A percentile compares a stretch with the other conserved stretches of the same genome.
phyloP scores from a whole-genome alignment of 2,329 filamentous ascomycete species.

The Hypoxylon sp. region DNA sequence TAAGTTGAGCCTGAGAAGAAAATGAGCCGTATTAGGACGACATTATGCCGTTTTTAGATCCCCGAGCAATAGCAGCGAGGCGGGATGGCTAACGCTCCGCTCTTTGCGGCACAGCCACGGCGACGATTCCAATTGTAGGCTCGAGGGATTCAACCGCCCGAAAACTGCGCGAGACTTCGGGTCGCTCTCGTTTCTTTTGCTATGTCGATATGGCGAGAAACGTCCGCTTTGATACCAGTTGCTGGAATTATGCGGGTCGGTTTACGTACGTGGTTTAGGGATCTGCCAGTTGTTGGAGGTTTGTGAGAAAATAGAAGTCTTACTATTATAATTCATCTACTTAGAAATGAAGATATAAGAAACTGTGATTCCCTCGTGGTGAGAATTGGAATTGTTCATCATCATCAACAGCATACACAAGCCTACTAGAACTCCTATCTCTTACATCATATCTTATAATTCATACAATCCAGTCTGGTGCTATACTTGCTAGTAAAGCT shows the following conservation, averaged over 20 bases:
- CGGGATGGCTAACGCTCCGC: conserved; percentile 18
- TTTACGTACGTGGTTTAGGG: neutral
- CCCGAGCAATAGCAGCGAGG: neutral
- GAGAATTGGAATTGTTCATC: neutral
- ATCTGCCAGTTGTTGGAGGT: neutral
- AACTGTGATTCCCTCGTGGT: conserved; percentile 7
- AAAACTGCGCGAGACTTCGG: conserved; percentile 17
- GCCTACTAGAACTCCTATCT: neutral
- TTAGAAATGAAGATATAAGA: conserved; percentile 19
- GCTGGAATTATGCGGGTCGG: neutral
- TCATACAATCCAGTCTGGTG: neutral
- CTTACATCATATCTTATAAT: neutral
- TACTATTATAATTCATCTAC: neutral
- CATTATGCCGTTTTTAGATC: neutral
- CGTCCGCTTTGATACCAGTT: neutral
- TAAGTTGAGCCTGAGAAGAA: neutral
- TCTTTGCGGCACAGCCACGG: conserved; percentile 9
- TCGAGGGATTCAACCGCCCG: conserved; percentile 12
- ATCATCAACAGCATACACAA: conserved; percentile 1
- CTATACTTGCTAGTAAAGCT: neutral
- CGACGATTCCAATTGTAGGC: conserved; percentile 3
- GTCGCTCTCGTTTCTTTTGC: neutral
- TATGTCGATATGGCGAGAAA: neutral
- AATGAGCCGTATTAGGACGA: neutral
- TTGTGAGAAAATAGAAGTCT: conserved; percentile 6